Conservation (phyloP, 257 asterid genomes). For the Nicotiana sylvestris region DNA sequence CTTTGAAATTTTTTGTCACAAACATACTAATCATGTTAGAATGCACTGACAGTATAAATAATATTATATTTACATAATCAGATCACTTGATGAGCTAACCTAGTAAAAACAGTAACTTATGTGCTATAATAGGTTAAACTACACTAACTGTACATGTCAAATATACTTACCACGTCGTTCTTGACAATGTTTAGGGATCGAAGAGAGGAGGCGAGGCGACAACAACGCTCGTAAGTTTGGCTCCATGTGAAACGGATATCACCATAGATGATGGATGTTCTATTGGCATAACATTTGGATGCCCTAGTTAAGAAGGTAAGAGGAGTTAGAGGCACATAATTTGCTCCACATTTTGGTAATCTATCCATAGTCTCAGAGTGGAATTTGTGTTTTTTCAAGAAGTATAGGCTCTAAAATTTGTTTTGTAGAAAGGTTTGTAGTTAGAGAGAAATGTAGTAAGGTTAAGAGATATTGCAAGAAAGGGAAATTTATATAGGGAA, state of each 20-base stretch:
- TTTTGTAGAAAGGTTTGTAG: background rate
- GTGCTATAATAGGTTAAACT: too few species aligned
- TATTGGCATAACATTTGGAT: conserved; percentile 48
- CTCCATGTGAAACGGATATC: conserved; percentile 60
- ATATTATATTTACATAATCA: background rate
- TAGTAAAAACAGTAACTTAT: too few species aligned
- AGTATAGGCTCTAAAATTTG: background rate
- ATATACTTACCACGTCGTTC: conserved; percentile 56
- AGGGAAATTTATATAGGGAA: background rate
- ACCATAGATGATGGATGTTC: conserved; percentile 51
- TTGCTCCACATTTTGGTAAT: conserved; percentile 69
- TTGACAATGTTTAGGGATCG: conserved; percentile 7
- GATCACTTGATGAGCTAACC: background rate
- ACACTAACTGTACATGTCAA: too few species aligned
- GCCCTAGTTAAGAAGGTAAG: conserved; percentile 40
- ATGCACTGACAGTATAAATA: too few species aligned
- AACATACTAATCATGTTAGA: background rate
- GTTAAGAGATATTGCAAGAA: too few species aligned
- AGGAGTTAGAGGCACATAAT: conserved; percentile 52
- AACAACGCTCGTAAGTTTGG: conserved; percentile 63
- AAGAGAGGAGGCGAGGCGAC: conserved; percentile 80
- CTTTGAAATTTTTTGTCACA: background rate
- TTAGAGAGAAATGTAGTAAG: background rate
- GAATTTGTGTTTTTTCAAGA: background rate
- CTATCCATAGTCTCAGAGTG: conserved; percentile 38